Base-by-base conservation (phyloP, 495 filamentous ascomycete species). In the Podospora pseudopauciseta region DNA sequence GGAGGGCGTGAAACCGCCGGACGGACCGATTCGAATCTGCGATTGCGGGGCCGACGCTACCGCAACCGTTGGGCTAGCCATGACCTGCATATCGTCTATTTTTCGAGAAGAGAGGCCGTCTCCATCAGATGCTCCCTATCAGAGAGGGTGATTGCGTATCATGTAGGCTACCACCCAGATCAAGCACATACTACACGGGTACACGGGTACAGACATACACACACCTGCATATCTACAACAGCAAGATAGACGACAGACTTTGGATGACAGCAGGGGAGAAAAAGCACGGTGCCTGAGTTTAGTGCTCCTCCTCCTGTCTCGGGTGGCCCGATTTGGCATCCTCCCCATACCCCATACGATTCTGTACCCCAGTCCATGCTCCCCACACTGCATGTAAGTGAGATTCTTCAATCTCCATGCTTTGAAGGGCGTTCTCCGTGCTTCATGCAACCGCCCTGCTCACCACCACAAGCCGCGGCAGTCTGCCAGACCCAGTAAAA, bases 11-110 rank as follows among this genome's bases (percentile, higher is more conserved):
- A 58, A 58, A 58, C 55, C 55, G 18, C n/a, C n/a, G 55, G 55
- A 58, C 65, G 68, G 68, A 66, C 68, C 68, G 68, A 70, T 67
- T 70, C 32, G 13, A 63, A 61, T 58, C 55, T 60, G 55, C 18
- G 9, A 58, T 28, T 63, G 57, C 59, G 49, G 64, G 34, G 67
- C 54, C 34, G 62, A 58, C 55, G 23, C 55, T 26, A 58, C 55
- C 55, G 55, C n/a, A 58, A 58, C 55, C n/a, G 55, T 58, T 58
- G 55, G 6, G 13, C 55, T 58, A 58, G 39, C 39, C 15, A 49
- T 49, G 39, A 49, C 15, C 39, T 49, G 39, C 39, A 49, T 49
- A 49, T 49, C 39, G 39, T 49, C 9, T 49, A 16, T 49, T 0
- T 49, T 49, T 16, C 13, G 2, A 49, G 34, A 11, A 39, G 34